Evolutionary conservation across 2,329 filamentous ascomycete genomes (phyloP).

Genomic region (Fusarium subtropicale): DNA sequence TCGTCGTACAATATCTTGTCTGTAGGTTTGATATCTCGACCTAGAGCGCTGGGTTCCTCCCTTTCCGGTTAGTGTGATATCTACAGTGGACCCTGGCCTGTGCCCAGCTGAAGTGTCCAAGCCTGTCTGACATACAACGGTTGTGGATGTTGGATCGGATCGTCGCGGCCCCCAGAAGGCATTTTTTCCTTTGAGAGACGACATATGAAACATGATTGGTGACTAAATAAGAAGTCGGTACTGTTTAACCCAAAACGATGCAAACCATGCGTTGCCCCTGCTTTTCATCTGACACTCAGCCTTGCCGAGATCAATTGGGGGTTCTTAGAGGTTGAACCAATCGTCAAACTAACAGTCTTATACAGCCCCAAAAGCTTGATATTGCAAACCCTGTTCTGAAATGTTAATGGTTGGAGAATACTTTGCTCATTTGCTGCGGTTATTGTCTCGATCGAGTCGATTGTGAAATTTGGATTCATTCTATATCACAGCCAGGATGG

Average conservation of each 20-base stretch:
- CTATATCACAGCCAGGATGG: background rate
- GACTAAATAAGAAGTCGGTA: background rate
- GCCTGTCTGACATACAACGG: background rate
- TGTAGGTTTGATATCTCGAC: background rate
- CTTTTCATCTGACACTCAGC: conserved; percentile 3
- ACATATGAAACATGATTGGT: background rate
- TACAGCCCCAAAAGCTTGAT: background rate
- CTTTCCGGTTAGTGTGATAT: background rate
- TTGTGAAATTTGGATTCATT: background rate
- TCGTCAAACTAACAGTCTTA: background rate
- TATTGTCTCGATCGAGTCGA: background rate
- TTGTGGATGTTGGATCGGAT: background rate
- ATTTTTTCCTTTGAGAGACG: background rate
- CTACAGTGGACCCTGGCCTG: background rate
- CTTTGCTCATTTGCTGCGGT: background rate
- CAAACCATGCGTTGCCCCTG: conserved; percentile 1
- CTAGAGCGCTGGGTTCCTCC: background rate
- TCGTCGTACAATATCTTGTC: background rate
- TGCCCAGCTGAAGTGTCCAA: conserved; percentile 2
- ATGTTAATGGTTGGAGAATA: background rate
- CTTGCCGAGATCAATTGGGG: background rate
- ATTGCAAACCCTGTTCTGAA: background rate
- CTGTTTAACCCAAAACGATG: background rate
- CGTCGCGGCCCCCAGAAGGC: background rate
- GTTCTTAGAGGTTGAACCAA: background rate